phyloP scores from a whole-genome alignment of 352 stramenopile genomes.

The Globisporangium recalcitrans region DNA sequence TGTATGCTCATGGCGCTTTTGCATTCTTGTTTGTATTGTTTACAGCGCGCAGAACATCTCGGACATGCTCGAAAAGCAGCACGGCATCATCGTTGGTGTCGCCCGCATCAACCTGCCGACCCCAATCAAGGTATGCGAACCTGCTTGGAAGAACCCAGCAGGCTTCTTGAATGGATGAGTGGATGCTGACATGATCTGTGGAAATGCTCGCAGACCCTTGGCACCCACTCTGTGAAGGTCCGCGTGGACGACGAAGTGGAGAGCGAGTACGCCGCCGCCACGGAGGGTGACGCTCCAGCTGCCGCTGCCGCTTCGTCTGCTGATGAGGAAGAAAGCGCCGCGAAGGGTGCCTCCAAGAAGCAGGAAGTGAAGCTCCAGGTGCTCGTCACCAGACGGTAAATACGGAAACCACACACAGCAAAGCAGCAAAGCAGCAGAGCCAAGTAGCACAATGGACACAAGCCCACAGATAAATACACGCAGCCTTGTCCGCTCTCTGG shows the following conservation, averaged over 20 bases:
- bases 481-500: conserved; percentile 2
- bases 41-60: conserved; percentile 75
- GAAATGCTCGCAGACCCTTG: conserved; percentile 37
- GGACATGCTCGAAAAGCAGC: conserved; percentile 82
- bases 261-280: conserved; percentile 54
- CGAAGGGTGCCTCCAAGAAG: conserved; percentile 66
- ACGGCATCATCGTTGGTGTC: conserved; percentile 74
- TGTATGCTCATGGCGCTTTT: no score
- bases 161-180: background rate
- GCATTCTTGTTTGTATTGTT: background rate
- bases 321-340: conserved; percentile 20
- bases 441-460: conserved; percentile 2
- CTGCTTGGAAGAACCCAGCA: background rate
- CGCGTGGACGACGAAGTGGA: conserved; percentile 77
- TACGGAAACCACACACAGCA: background rate
- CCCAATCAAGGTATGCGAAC: conserved; percentile 52
- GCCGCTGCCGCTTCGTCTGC: conserved; percentile 10
- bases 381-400: conserved; percentile 63
- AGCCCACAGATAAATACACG: conserved; percentile 10
- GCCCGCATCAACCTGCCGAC: conserved; percentile 67
- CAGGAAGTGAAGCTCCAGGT: conserved; percentile 66
- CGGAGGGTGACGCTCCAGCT: conserved; percentile 20
- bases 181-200: background rate
- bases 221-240: conserved; percentile 76
- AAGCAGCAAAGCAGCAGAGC: background rate